Evolutionary conservation across 2,329 filamentous ascomycete genomes (phyloP).

Genomic region (Lasiodiplodia citricola): DNA sequence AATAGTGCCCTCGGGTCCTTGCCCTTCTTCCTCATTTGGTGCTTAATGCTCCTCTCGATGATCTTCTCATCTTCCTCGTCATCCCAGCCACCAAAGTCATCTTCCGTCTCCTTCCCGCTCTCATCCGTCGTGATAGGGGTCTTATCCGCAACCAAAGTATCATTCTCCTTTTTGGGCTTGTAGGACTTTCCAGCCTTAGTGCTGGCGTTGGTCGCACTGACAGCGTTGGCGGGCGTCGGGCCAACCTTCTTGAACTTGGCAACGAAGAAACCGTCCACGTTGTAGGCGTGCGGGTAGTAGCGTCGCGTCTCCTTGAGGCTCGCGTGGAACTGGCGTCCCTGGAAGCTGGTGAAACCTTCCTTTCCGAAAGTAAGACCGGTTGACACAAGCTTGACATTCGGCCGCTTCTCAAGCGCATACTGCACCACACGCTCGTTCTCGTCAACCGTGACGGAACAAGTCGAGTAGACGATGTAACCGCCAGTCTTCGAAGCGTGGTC

Average conservation of each 20-base stretch:
- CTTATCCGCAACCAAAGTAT: constrained; percentile 63
- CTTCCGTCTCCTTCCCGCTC: constrained; percentile 37
- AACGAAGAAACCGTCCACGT: constrained; percentile 98
- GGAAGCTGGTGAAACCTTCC: constrained; percentile 88
- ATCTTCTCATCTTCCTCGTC: constrained; percentile 56
- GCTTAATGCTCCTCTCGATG: constrained; percentile 53
- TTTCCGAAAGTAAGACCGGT: constrained; percentile 89
- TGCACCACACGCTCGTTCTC: constrained; percentile 94
- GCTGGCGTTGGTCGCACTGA: constrained; percentile 38
- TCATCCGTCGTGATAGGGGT: constrained; percentile 59
- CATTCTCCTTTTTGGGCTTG: constrained; percentile 42
- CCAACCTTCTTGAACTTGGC: constrained; percentile 95
- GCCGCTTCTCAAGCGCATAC: constrained; percentile 87
- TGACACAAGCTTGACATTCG: constrained; percentile 92
- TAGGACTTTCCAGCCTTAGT: constrained; percentile 40
- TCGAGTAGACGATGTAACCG: constrained; percentile 95
- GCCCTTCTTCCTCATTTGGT: constrained; percentile 52
- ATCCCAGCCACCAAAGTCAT: constrained; percentile 56
- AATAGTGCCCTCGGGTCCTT: constrained; percentile 50
- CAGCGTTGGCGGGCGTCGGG: constrained; percentile 69
- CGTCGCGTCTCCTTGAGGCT: constrained; percentile 81
- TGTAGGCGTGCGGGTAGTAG: constrained; percentile 90
- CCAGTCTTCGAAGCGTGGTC: constrained; percentile 91
- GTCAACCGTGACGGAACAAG: constrained; percentile 91
- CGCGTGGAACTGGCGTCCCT: constrained; percentile 89